phyloP scores from a whole-genome alignment of 768 basidiomycete species.

The Termitomyces titanicus region DNA sequence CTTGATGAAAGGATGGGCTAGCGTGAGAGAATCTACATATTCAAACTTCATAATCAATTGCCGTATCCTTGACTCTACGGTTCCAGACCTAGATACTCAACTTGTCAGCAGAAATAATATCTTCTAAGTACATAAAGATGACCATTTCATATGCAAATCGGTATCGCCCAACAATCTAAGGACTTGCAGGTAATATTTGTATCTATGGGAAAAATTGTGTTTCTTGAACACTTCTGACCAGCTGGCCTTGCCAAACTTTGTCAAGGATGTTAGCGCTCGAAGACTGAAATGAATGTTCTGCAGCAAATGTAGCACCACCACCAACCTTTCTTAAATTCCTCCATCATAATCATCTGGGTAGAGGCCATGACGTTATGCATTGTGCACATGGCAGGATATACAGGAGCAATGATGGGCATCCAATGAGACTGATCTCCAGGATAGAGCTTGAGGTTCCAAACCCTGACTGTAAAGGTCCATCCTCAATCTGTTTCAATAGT shows the following conservation, averaged over 20 bases:
- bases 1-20: conserved; percentile 94
- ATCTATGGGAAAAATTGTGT: conserved; percentile 97
- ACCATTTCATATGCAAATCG: conserved; percentile 95
- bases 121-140: conserved; percentile 18
- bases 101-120: not conserved
- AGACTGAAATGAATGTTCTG: conserved; percentile 11
- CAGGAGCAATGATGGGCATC: conserved; percentile 99
- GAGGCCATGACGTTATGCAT: conserved; percentile 97
- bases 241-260: conserved; percentile 75
- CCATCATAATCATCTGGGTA: conserved; percentile 93
- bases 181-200: conserved; percentile 94
- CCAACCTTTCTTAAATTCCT: conserved; percentile 90
- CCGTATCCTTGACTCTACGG: conserved; percentile 95
- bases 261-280: conserved; percentile 91
- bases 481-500: conserved; percentile 94
- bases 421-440: conserved; percentile 91
- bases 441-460: conserved; percentile 98
- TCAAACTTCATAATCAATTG: conserved; percentile 98
- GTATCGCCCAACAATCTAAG: conserved; percentile 83
- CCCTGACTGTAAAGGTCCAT: conserved; percentile 90
- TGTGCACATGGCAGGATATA: conserved; percentile 98
- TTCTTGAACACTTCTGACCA: conserved; percentile 96
- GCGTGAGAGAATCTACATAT: conserved; percentile 84
- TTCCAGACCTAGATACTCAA: conserved; percentile 60
- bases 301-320: not conserved